Evolutionary conservation across 495 filamentous ascomycete species (phyloP), one percentile per base, ranked within the genome.

Genomic region (Clavariopsis aquatica): DNA sequence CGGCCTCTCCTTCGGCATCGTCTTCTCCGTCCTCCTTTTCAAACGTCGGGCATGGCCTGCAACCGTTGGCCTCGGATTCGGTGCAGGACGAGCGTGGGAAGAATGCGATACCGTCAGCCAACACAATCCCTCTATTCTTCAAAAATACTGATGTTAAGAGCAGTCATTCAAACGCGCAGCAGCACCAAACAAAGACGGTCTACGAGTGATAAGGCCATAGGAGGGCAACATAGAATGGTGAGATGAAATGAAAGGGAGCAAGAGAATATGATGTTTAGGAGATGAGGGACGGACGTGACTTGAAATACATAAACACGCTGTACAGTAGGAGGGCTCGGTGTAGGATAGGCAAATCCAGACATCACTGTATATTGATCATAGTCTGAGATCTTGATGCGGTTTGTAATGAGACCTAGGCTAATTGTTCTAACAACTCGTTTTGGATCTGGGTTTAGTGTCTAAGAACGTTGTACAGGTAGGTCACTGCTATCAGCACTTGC

Each of bases 1-100:
- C 75, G 94, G 94, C 69, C 86, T 96, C 69, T 90, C 88, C 59
- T 97, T 98, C 79, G 94, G 94, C 78, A 88, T 98, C 76, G 89
- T 98, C 77, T 98, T 99, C 82, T 97, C 93, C 49, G 93, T 99
- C 29, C 87, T 99, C 51, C 78, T 99, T 26, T 99, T 99, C 85
- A 96, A 95, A 83, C 87, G 94, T 74, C 86, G 94, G 76, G 91
- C 93, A 68, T 99, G 94, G 90, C 94, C 94, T 52, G 95, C 90
- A 26, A 93, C 87, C 76, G 85, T 95, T 69, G 94, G 94, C 57
- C 81, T 92, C 47, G 94, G 94, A 46, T 97, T 99, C 75, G 94
- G 94, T 72, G 92, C 93, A 65, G 94, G 94, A 57, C 86, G 95
- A 72, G 95, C 93, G 10, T 98, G 92, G 83, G 94, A 97, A 77